Conservation (phyloP, 2,329 filamentous ascomycete genomes). For the Neonectria punicea region DNA sequence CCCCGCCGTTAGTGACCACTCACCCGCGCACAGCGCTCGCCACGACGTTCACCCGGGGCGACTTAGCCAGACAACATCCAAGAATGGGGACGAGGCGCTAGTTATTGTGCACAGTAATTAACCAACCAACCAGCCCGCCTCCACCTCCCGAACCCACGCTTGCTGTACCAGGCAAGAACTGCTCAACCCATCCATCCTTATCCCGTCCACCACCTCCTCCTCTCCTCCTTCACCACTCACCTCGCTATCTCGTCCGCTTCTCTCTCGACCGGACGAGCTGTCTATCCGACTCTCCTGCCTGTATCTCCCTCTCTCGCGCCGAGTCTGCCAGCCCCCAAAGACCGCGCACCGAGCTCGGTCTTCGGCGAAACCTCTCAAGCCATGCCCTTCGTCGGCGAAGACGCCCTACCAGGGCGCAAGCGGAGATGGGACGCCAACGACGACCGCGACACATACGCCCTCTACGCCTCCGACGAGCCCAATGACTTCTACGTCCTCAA, state of each 20-base stretch:
- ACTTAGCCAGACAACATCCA: neutral
- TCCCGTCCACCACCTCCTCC: slow-evolving; percentile 7
- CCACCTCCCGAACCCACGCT: slow-evolving; percentile 20
- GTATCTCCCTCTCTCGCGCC: slow-evolving; percentile 4
- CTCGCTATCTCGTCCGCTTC: slow-evolving; percentile 21
- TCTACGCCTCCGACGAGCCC: slow-evolving; percentile 41
- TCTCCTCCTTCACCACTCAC: slow-evolving; percentile 20
- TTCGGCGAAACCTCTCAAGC: slow-evolving; percentile 19
- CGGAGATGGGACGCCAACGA: slow-evolving; percentile 48
- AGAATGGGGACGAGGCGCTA: too few relatives aligned
- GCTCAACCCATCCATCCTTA: neutral
- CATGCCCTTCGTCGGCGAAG: slow-evolving; percentile 51
- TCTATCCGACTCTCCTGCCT: neutral
- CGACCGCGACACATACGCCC: slow-evolving; percentile 35
- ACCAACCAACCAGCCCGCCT: slow-evolving; percentile 17
- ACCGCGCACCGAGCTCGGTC: slow-evolving; percentile 13
- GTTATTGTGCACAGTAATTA: too few relatives aligned
- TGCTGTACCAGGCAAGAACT: slow-evolving; percentile 6
- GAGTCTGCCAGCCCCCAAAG: slow-evolving; percentile 16
- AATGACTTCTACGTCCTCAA: slow-evolving; percentile 43
- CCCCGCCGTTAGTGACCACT: neutral
- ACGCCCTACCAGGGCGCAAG: slow-evolving; percentile 48
- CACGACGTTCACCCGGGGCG: slow-evolving; percentile 15
- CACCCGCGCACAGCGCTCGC: neutral
- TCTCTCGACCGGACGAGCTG: slow-evolving; percentile 6